Evolutionary conservation across 106 monocot species (phyloP).

Genomic region (Triglochin maritima): DNA sequence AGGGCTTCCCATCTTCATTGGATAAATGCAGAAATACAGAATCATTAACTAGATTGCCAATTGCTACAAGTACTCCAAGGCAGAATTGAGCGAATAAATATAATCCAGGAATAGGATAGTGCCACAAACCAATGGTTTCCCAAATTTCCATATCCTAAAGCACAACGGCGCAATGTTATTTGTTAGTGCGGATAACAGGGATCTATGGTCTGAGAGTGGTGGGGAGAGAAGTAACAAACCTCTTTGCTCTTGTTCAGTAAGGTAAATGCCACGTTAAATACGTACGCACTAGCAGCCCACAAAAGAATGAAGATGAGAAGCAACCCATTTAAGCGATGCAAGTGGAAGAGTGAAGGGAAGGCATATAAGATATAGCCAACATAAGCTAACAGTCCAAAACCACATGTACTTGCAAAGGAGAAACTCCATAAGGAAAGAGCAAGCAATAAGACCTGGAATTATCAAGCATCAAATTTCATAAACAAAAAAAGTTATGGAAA

Average conservation of each 20-base stretch:
- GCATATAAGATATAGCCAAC: constrained; percentile 76
- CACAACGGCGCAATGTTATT: background rate
- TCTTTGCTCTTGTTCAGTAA: constrained; percentile 76
- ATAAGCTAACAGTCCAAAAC: constrained; percentile 82
- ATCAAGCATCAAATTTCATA: constrained; percentile 16
- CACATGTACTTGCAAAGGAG: constrained; percentile 84
- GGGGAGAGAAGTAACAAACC: constrained; percentile 26
- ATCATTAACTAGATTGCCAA: constrained; percentile 90
- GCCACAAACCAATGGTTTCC: constrained; percentile 99
- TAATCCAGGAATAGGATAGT: constrained; percentile 83
- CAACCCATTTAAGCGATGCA: constrained; percentile 88
- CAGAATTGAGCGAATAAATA: constrained; percentile 89
- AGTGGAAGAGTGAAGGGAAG: constrained; percentile 80
- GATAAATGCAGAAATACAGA: constrained; percentile 69
- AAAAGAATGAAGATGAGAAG: constrained; percentile 92
- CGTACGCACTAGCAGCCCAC: constrained; percentile 86
- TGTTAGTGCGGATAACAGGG: background rate
- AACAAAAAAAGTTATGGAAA: too few relatives aligned
- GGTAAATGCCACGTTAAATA: constrained; percentile 91
- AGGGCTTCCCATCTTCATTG: constrained; percentile 32
- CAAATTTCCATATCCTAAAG: constrained; percentile 91
- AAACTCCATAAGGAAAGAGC: constrained; percentile 95
- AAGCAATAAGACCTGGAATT: constrained; percentile 71
- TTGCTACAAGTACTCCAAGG: constrained; percentile 78
- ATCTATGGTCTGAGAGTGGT: background rate